Evolutionary conservation across 1,284 basidiomycete genomes (phyloP).

Genomic region (Microbotryum saponariae): DNA sequence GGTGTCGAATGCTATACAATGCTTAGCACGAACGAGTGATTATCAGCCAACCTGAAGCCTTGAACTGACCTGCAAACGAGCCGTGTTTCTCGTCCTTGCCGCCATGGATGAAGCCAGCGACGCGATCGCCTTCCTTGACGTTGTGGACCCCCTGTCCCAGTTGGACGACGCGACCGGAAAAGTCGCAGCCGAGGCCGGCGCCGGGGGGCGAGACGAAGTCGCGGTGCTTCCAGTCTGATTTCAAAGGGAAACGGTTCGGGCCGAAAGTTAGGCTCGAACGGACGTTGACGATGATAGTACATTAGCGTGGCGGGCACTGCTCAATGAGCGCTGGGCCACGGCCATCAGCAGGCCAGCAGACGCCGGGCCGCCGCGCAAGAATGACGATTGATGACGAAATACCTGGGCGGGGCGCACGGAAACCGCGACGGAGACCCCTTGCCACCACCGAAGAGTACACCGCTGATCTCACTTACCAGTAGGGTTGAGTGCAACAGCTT

Average conservation of each 20-base stretch:
- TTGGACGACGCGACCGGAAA: slow-evolving; percentile 52
- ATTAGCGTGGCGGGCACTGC: too few species aligned
- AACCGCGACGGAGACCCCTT: too few species aligned
- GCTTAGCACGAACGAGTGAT: too few species aligned
- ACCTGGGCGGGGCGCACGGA: too few species aligned
- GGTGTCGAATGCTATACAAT: slow-evolving; percentile 36
- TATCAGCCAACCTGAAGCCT: too few species aligned
- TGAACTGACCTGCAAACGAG: slow-evolving; percentile 32
- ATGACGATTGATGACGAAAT: neutral
- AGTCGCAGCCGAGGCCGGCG: slow-evolving; percentile 52
- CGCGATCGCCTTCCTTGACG: slow-evolving; percentile 53
- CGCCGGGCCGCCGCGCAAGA: too few species aligned
- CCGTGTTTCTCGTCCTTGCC: slow-evolving; percentile 40
- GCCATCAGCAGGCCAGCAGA: too few species aligned
- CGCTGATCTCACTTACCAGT: slow-evolving; percentile 10
- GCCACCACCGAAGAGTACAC: too few species aligned
- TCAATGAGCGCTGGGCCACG: too few species aligned
- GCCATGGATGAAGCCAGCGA: slow-evolving; percentile 49
- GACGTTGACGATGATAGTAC: too few species aligned
- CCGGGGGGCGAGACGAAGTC: slow-evolving; percentile 35
- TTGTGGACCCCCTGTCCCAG: slow-evolving; percentile 51
- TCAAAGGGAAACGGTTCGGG: too few species aligned
- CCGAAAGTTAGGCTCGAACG: neutral
- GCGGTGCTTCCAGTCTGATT: slow-evolving; percentile 39
- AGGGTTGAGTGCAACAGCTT: slow-evolving; percentile 30